Base-by-base conservation (phyloP, 2,329 filamentous ascomycete genomes). In the Escovopsis weberi region DNA sequence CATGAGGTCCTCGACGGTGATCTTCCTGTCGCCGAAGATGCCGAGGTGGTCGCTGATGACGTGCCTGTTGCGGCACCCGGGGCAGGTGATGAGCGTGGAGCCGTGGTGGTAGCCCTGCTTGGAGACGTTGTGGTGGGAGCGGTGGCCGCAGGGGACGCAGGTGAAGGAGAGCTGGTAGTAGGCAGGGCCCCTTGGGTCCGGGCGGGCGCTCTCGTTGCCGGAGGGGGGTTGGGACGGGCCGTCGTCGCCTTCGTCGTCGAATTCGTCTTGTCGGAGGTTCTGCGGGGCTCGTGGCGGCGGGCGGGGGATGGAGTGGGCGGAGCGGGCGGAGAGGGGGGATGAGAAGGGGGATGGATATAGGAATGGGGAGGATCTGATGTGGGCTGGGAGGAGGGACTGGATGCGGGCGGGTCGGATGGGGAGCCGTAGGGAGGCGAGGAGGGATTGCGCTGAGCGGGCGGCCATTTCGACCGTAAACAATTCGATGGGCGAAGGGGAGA, bases 81-180 rank as follows among this genome's bases (percentile, higher is more conserved):
- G 89, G 58, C 91, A 98, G 32, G 82, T 81, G 50, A 96, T 88
- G 44, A 98, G 69, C 4, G 91, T 82, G 1, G 86, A 89, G 33
- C 91, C 91, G 48, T 80, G 72, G 62, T 96, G 88, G 59, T 98
- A 98, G 30, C 86, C 91, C 58, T 96, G 91, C 62, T 96, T 95
- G 28, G 85, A 86, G 53, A 98, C 70, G 40, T 74, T 74, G 64
- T 98, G 93, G 11, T 78, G 73, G n/a, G 85, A 93, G 45, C 88
- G 81, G 33, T 74, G 67, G 38, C 72, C 68, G 65, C 91, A 98
- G 30, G 85, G 85, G 45, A 83, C 80, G 72, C 91, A 98, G 51
- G 91, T 98, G 60, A 98, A 95, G 40, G 80, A 84, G 50, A 98
- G 72, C 52, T 86, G 74, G 64, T 96, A 98, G 44, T 84, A 77